Percentiles rank a stretch among this genome's conserved stretches.
phyloP scores from a whole-genome alignment of 352 stramenopile genomes.

The Globisporangium emineosum region DNA sequence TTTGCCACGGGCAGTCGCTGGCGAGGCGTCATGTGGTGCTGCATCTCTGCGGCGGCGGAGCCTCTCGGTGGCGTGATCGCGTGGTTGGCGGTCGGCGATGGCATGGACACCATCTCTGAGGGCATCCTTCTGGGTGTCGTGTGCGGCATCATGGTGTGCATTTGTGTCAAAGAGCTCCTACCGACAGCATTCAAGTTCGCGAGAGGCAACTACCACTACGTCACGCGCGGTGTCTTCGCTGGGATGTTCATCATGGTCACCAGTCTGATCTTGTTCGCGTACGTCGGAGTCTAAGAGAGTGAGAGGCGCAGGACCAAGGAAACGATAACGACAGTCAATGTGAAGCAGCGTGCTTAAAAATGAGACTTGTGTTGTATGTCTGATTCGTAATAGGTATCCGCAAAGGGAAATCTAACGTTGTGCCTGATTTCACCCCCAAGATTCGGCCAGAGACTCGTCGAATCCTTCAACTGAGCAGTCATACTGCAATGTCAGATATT shows the following conservation, averaged over 20 bases:
- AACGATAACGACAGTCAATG: too few relatives aligned
- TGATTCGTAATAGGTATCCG: neutral
- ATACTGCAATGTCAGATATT: too few relatives aligned
- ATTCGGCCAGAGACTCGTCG: neutral
- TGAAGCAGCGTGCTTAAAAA: neutral
- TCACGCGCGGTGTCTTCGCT: conserved; percentile 76
- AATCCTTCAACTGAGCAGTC: neutral
- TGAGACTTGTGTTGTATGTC: neutral
- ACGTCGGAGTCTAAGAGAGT: conserved; percentile 47
- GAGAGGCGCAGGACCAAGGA: too few relatives aligned
- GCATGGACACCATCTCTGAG: conserved; percentile 67
- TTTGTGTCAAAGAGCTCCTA: conserved; percentile 90
- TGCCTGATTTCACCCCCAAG: too few relatives aligned
- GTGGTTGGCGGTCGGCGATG: conserved; percentile 76
- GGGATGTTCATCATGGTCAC: conserved; percentile 89
- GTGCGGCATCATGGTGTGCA: conserved; percentile 92
- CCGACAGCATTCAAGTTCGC: conserved; percentile 92
- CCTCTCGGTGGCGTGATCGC: conserved; percentile 87
- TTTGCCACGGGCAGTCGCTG: conserved; percentile 93
- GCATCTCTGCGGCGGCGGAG: conserved; percentile 83
- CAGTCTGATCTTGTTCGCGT: conserved; percentile 87
- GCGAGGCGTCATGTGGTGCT: conserved; percentile 93
- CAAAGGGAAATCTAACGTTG: too few relatives aligned
- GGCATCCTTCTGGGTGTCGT: conserved; percentile 91
- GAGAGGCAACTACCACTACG: conserved; percentile 73